phyloP scores from a whole-genome alignment of 2,329 filamentous ascomycete species.

The Emergomyces africanus region DNA sequence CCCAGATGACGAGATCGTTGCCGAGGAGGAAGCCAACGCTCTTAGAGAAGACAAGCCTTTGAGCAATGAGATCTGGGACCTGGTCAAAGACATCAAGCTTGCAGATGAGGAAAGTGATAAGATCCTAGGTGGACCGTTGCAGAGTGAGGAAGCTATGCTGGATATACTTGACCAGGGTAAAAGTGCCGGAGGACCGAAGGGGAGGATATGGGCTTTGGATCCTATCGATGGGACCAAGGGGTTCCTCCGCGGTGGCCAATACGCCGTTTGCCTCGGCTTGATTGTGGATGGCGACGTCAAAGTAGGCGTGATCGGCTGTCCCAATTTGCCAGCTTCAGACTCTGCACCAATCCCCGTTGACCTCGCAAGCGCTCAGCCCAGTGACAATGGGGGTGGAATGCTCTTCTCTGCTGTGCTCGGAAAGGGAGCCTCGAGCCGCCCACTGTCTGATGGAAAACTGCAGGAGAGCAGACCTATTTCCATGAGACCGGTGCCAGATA shows the following conservation, averaged over 20 bases:
- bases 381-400: slow-evolving; percentile 66
- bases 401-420: slow-evolving; percentile 75
- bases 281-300: slow-evolving; percentile 90
- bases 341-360: slow-evolving; percentile 54
- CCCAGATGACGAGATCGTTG: slow-evolving; percentile 80
- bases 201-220: slow-evolving; percentile 85
- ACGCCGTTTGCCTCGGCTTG: slow-evolving; percentile 84
- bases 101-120: slow-evolving; percentile 52
- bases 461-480: slow-evolving; percentile 49
- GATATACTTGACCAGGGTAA: slow-evolving; percentile 45
- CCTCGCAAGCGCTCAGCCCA: slow-evolving; percentile 61
- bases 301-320: slow-evolving; percentile 88
- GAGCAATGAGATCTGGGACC: slow-evolving; percentile 66
- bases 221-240: slow-evolving; percentile 98
- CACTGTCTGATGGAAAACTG: slow-evolving; percentile 44
- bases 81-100: slow-evolving; percentile 62
- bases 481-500: slow-evolving; percentile 65
- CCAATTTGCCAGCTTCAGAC: slow-evolving; percentile 86
- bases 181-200: slow-evolving; percentile 27
- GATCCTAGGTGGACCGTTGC: slow-evolving; percentile 56
- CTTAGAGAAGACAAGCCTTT: slow-evolving; percentile 60
- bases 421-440: slow-evolving; percentile 66
- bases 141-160: slow-evolving; percentile 49
- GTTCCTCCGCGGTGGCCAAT: slow-evolving; percentile 90
- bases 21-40: slow-evolving; percentile 80